Evolutionary conservation across 176 grass and related monocot species (phyloP), one percentile per base, ranked within the genome.

Genomic region (Pontederia paniculata): DNA sequence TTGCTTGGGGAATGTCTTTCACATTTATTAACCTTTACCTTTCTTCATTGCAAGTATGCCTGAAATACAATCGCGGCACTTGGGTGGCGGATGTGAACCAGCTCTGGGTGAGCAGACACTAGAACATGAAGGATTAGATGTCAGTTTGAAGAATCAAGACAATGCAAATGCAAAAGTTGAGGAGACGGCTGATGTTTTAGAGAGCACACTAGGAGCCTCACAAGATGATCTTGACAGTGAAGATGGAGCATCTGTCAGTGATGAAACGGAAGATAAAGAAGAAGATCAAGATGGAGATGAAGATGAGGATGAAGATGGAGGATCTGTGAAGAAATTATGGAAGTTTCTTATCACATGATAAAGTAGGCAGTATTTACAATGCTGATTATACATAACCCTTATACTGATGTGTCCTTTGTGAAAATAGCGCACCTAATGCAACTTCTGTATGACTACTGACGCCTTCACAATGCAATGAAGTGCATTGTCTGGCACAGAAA

Each of bases 331-430:
- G 69, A 98, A 91, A 65, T 17, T 98, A 44, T 98, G 93, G 87
- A 85, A 78, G 15, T 98, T 98, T 48, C 74, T 98, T 53, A 82
- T 91, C 54, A 98, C 87, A 57, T 84, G 74, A 84, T 57, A 21
- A 42, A 9, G 11, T 58, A 62, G 31, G 50, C 17, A 12, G 8
- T 21, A 3, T 42, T n/a, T 55, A 58, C 62, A 78, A 37, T 37
- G 28, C 28, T 37, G 28, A 37, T 37, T 6, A 37, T 37, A 37
- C 28, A 37, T 37, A 37, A 37, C 28, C 28, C 28, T 5, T 37
- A 37, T 37, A 37, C 5, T 37, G 28, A 37, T 2, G 28, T 2
- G 28, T 37, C 28, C 28, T 37, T 37, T 37, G 28, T 37, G 28
- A 37, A 37, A 37, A 37, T 37, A 37, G 28, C 7, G 3, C 28